These are phyloP conservation scores for Talaromyces sp. DNA, from an alignment of 2,329 filamentous ascomycete genomes.

Conservation along the genomic window DNA sequence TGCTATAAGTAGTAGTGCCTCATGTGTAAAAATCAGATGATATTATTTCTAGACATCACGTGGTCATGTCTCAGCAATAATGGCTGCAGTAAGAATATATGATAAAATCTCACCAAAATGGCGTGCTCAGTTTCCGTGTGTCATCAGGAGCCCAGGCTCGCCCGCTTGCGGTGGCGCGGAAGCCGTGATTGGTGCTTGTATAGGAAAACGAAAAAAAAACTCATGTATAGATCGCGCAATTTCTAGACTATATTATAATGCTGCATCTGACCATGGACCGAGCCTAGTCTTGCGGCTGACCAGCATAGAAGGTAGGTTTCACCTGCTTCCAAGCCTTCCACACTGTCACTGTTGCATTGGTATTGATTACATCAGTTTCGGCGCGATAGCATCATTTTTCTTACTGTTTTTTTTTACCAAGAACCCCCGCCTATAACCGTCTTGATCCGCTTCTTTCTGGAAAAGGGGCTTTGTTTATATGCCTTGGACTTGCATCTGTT, in stretches of 20 bases:
- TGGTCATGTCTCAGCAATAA: too few species aligned
- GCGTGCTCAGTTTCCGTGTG: constrained; percentile 7
- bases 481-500: not conserved
- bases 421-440: not conserved
- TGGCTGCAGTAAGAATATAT: not conserved
- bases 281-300: too few species aligned
- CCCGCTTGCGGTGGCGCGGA: not conserved
- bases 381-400: not conserved
- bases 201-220: not conserved
- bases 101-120: not conserved
- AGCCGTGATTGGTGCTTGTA: not conserved
- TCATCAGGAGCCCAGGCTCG: not conserved
- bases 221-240: not conserved
- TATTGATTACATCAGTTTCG: not conserved
- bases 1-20: too few species aligned
- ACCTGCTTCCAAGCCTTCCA: too few species aligned
- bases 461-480: not conserved
- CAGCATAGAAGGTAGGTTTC: too few species aligned
- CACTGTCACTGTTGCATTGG: not conserved
- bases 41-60: too few species aligned
- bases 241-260: not conserved
- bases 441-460: not conserved
- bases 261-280: not conserved
- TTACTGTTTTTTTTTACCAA: not conserved
- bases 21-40: too few species aligned